Percentiles rank a stretch among this genome's conserved stretches.
Evolutionary conservation across 2,329 filamentous ascomycete genomes (phyloP).

Genomic region (Ascosphaera acerosa): DNA sequence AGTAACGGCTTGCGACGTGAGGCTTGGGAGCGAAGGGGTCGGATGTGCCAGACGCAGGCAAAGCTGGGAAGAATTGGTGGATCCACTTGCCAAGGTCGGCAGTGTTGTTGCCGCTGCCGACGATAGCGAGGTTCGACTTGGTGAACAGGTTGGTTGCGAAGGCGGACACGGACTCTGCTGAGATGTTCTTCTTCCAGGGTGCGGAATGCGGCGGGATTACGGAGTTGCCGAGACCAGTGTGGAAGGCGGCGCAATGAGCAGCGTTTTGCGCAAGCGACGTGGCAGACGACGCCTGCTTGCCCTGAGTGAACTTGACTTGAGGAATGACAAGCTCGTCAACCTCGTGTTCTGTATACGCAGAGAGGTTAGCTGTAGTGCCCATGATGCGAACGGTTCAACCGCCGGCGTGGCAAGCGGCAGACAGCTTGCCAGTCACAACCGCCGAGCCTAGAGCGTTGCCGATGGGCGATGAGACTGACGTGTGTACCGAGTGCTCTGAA

Average conservation of each 20-base stretch:
- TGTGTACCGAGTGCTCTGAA: conserved; percentile 66
- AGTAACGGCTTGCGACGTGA: conserved; percentile 38
- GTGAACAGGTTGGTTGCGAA: conserved; percentile 61
- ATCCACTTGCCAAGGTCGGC: conserved; percentile 68
- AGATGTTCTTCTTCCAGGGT: conserved; percentile 56
- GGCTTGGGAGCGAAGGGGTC: conserved; percentile 22
- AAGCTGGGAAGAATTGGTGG: conserved; percentile 64
- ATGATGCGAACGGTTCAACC: neutral
- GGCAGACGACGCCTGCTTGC: conserved; percentile 36
- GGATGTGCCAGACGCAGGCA: conserved; percentile 27
- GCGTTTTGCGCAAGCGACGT: conserved; percentile 57
- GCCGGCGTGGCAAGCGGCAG: neutral
- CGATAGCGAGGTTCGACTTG: conserved; percentile 74
- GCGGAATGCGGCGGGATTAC: conserved; percentile 46
- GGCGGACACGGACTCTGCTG: conserved; percentile 44
- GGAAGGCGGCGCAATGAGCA: conserved; percentile 70
- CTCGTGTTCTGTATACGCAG: conserved; percentile 69
- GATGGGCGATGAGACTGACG: too few species aligned
- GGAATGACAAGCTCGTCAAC: conserved; percentile 69
- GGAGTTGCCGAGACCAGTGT: conserved; percentile 66
- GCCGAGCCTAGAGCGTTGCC: too few species aligned
- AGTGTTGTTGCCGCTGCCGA: conserved; percentile 66
- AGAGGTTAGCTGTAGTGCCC: neutral
- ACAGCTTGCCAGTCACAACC: too few species aligned
- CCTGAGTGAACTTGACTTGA: conserved; percentile 53